These are phyloP conservation scores for Colletotrichum spaethianum DNA, from an alignment of 2,329 filamentous ascomycete genomes.

Conservation along the genomic window DNA sequence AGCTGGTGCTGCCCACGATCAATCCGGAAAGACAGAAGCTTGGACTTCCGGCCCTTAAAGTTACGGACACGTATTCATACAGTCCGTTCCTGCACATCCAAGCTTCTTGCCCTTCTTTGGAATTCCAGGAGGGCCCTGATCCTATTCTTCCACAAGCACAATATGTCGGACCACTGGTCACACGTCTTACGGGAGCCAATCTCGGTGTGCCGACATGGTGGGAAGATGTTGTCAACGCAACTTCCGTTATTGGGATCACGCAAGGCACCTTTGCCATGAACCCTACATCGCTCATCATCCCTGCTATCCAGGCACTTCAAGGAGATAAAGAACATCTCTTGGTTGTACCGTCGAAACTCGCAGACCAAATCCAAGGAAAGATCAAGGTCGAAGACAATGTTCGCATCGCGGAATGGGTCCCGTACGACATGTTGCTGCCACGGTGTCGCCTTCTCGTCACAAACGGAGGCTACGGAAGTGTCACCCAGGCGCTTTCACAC, in stretches of 20 bases:
- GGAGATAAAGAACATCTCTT: conserved; percentile 48
- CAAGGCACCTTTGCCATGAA: conserved; percentile 56
- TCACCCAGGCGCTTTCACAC: conserved; percentile 54
- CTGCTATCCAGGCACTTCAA: conserved; percentile 52
- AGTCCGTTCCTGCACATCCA: conserved; percentile 57
- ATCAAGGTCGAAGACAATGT: conserved; percentile 47
- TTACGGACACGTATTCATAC: conserved; percentile 52
- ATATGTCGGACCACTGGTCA: conserved; percentile 55
- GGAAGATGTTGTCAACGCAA: conserved; percentile 47
- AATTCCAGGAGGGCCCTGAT: conserved; percentile 49
- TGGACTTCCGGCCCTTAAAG: conserved; percentile 48
- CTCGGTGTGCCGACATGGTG: conserved; percentile 51
- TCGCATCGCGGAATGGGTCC: conserved; percentile 52
- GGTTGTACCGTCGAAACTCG: conserved; percentile 52
- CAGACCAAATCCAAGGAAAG: conserved; percentile 45
- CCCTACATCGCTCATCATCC: conserved; percentile 54
- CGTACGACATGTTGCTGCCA: conserved; percentile 53
- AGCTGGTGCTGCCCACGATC: conserved; percentile 48
- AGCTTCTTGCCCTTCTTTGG: conserved; percentile 52
- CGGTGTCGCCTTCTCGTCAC: conserved; percentile 52
- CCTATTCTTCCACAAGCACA: conserved; percentile 41
- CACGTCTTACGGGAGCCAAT: conserved; percentile 33
- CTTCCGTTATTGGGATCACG: conserved; percentile 53
- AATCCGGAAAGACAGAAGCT: conserved; percentile 50
- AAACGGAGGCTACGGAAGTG: conserved; percentile 55